Conservation (phyloP, 2,329 filamentous ascomycete genomes). For the Volutella citrinella region DNA sequence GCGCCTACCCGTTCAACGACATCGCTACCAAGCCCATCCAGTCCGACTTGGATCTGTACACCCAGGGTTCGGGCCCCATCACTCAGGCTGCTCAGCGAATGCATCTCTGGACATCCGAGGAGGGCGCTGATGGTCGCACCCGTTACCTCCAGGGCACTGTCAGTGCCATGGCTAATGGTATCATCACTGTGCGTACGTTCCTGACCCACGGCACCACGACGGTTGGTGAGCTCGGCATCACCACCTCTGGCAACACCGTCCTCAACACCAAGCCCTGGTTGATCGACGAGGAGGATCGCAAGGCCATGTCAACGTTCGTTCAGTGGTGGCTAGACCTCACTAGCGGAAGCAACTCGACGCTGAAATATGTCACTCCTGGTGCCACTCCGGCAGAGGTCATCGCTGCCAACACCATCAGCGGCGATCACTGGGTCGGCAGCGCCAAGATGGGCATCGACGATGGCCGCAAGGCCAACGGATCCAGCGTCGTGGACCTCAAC, state of each 20-base stretch:
- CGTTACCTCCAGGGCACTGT: constrained; percentile 23
- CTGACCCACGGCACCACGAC: constrained; percentile 23
- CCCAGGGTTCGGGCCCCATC: constrained; percentile 23
- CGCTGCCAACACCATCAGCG: constrained; percentile 22
- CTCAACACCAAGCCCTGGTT: constrained; percentile 27
- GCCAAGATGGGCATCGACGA: constrained; percentile 46
- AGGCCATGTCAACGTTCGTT: constrained; percentile 21
- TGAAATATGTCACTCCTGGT: constrained; percentile 18
- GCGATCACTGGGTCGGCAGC: constrained; percentile 26
- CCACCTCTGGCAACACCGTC: constrained; percentile 20
- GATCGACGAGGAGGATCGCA: constrained; percentile 22
- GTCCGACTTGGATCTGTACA: constrained; percentile 21
- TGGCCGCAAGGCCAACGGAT: constrained; percentile 42
- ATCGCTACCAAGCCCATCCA: constrained; percentile 14
- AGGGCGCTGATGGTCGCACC: constrained; percentile 20
- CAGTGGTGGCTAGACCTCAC: constrained; percentile 24
- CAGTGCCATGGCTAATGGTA: constrained; percentile 20
- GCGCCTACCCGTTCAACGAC: constrained; percentile 21
- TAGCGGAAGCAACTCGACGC: constrained; percentile 18
- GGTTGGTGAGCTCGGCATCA: constrained; percentile 22
- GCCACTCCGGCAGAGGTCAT: constrained; percentile 18
- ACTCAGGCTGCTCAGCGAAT: constrained; percentile 26
- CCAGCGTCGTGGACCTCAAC: constrained; percentile 53
- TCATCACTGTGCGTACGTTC: constrained; percentile 22
- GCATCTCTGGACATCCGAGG: constrained; percentile 23